A percentile compares a stretch with the other conserved stretches of the same genome.
These are phyloP conservation scores for Polytrichum commune DNA, from an alignment of 225 moss, liverwort and hornwort genomes.

Conservation along the genomic window DNA sequence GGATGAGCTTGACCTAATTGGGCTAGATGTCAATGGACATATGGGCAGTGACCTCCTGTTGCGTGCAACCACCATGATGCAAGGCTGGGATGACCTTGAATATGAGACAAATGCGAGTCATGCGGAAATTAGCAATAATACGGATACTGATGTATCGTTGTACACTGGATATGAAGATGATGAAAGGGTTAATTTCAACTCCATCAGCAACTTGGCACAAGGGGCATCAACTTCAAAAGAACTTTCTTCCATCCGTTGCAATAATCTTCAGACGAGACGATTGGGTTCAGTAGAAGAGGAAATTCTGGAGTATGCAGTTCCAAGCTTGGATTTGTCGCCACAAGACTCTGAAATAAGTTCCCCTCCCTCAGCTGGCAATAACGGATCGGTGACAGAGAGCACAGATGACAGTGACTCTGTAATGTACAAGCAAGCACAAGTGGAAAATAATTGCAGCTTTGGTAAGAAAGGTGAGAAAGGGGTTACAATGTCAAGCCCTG, in stretches of 20 bases:
- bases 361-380: neutral
- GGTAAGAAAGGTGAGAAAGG: no score
- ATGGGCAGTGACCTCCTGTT: neutral
- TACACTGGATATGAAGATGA: no score
- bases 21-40: neutral
- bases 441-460: no score
- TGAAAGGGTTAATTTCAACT: no score
- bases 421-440: neutral
- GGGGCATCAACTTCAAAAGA: neutral
- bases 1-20: neutral
- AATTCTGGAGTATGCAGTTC: neutral
- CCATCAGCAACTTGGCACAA: no score
- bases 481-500: no score
- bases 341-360: neutral
- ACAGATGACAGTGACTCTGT: constrained; percentile 1
- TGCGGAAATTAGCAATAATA: no score
- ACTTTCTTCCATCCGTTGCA: neutral
- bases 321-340: no score
- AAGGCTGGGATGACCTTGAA: constrained; percentile 3
- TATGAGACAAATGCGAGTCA: neutral
- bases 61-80: neutral
- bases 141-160: no score
- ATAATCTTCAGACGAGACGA: neutral
- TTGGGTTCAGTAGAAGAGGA: neutral
- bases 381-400: neutral